Base-by-base conservation (phyloP, 225 moss, liverwort and hornwort species). In the Antitrichia curtipendula region DNA sequence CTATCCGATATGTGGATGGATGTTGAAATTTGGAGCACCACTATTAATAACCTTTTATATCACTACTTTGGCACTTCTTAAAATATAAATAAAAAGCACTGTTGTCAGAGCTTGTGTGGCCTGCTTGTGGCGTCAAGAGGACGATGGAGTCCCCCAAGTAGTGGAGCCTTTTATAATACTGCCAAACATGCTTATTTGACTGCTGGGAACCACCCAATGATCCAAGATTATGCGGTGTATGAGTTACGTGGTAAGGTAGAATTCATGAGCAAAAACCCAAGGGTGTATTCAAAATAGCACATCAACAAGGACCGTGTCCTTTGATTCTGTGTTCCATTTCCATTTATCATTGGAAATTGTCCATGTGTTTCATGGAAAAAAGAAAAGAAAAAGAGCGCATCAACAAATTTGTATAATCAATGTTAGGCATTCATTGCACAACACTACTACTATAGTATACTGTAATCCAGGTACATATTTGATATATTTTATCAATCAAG, bases 91-190 rank as follows among this genome's bases (percentile, higher is more conserved):
- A n/a, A n/a, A n/a, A n/a, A n/a, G n/a, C n/a, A n/a, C n/a, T n/a
- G n/a, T 80, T 88, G 88, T 85, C 43, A 82, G 41, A 10, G 17
- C 90, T 86, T 92, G 89, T 87, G 91, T 64, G 84, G 50, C 57
- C 85, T 27, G 89, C 80, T 87, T 82, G 61, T 56, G 81, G 74
- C 4, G 1, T 21, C 2, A 61, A 0, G 58, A 85, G 60, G 73
- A 84, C 23, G 32, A 86, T 75, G 78, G 84, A 61, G 69, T 29
- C 49, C 20, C 64, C 59, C 22, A 43, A 31, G 61, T 21, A 17
- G 88, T 81, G 74, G 82, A 77, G 54, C 25, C 47, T 78, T 56
- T 22, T 82, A 34, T 38, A 62, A 32, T 70, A 45, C 36, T 53
- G 54, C 75, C 31, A 19, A 78, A 83, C 73, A 80, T 84, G 84